phyloP scores from a whole-genome alignment of 1,139 yeast genomes.

The Geotrichum citri-aurantii region DNA sequence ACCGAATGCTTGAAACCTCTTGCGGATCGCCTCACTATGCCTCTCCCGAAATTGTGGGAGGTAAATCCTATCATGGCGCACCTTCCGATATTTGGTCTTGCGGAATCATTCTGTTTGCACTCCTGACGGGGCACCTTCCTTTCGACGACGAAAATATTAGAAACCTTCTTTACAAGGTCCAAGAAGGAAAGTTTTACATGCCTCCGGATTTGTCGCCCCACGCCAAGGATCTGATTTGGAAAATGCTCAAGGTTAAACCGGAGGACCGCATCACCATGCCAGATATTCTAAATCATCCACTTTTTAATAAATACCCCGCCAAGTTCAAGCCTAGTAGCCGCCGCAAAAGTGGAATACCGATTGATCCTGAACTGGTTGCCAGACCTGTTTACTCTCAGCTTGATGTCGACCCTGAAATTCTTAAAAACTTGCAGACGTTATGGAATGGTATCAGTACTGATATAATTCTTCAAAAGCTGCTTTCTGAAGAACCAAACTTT shows the following conservation, averaged over 20 bases:
- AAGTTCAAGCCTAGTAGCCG: slow-evolving; percentile 14
- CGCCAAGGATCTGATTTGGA: slow-evolving; percentile 78
- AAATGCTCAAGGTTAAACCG: slow-evolving; percentile 81
- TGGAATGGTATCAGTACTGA: slow-evolving; percentile 82
- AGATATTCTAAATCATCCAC: slow-evolving; percentile 71
- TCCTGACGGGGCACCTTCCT: slow-evolving; percentile 90
- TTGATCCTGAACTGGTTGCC: slow-evolving; percentile 21
- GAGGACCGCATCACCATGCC: slow-evolving; percentile 66
- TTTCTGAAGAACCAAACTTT: slow-evolving; percentile 58
- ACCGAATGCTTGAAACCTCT: slow-evolving; percentile 80
- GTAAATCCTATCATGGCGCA: slow-evolving; percentile 90
- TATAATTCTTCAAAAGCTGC: slow-evolving; percentile 52
- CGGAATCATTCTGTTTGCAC: slow-evolving; percentile 89
- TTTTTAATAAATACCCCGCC: slow-evolving; percentile 64
- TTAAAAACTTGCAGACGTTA: slow-evolving; percentile 76
- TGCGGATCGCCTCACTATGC: slow-evolving; percentile 99
- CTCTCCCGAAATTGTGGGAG: slow-evolving; percentile 95
- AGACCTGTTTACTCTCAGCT: slow-evolving; percentile 45
- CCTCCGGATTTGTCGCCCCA: slow-evolving; percentile 73
- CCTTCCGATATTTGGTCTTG: slow-evolving; percentile 99
- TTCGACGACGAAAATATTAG: slow-evolving; percentile 95
- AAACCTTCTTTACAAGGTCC: slow-evolving; percentile 78
- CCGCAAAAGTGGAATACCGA: not conserved
- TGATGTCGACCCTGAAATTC: slow-evolving; percentile 74
- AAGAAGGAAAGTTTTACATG: slow-evolving; percentile 80